Percentiles rank a stretch among this genome's conserved stretches.
Evolutionary conservation across 2,329 filamentous ascomycete species (phyloP).

Genomic region (Ceratocystis cacaofunesta): DNA sequence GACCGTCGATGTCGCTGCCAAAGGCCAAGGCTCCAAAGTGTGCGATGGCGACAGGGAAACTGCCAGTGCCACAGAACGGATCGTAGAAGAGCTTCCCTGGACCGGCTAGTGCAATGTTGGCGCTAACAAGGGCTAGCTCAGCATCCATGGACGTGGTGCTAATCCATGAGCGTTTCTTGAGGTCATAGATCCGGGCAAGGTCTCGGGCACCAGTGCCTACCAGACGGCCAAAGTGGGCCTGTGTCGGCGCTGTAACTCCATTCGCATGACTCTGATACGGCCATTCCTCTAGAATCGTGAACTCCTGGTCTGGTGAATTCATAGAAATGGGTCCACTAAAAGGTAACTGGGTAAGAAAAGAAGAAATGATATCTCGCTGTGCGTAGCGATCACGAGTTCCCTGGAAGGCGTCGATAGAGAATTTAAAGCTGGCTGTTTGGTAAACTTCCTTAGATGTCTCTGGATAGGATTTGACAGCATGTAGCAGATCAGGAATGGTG

Average conservation of each 20-base stretch:
- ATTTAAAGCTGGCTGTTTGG: conserved; percentile 56
- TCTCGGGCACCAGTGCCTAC: conserved; percentile 53
- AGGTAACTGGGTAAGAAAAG: conserved; percentile 55
- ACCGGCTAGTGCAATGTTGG: conserved; percentile 71
- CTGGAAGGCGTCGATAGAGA: conserved; percentile 70
- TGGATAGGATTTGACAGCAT: conserved; percentile 17
- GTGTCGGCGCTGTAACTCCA: conserved; percentile 31
- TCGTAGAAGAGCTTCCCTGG: conserved; percentile 84
- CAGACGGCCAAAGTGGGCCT: conserved; percentile 52
- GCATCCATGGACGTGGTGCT: conserved; percentile 96
- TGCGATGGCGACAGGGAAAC: conserved; percentile 77
- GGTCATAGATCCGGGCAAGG: conserved; percentile 57
- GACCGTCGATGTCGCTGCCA: conserved; percentile 86
- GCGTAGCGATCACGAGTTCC: conserved; percentile 49
- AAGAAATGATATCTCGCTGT: conserved; percentile 64
- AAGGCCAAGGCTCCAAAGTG: conserved; percentile 75
- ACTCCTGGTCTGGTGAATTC: conserved; percentile 56
- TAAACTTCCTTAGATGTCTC: conserved; percentile 32
- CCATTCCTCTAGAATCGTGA: conserved; percentile 76
- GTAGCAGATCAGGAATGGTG: conserved; percentile 54
- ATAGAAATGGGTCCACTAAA: conserved; percentile 69
- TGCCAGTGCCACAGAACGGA: conserved; percentile 89
- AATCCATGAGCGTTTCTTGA: conserved; percentile 90
- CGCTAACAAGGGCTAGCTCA: conserved; percentile 78
- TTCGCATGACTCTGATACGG: conserved; percentile 38